phyloP scores from a whole-genome alignment of 2,329 filamentous ascomycete species.

The Xylariaceae sp. region DNA sequence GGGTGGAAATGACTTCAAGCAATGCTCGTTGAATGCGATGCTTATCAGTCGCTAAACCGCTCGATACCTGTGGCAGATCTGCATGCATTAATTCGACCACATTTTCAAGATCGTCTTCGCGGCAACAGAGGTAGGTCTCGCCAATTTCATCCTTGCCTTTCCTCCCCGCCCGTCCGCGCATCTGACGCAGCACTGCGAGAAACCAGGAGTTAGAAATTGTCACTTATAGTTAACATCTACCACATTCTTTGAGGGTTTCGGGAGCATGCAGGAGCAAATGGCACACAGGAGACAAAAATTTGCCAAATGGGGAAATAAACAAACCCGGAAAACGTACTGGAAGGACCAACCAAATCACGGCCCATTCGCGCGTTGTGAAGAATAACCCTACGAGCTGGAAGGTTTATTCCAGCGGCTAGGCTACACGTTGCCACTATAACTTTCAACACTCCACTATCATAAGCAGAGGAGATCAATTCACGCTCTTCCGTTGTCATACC shows the following conservation, averaged over 20 bases:
- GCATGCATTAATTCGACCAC: slow-evolving; percentile 75
- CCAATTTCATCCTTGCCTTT: slow-evolving; percentile 80
- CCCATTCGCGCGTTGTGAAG: slow-evolving; percentile 79
- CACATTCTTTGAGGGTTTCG: too few relatives aligned
- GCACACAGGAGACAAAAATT: too few relatives aligned
- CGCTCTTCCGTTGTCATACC: slow-evolving; percentile 77
- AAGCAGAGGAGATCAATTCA: slow-evolving; percentile 72
- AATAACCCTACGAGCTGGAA: slow-evolving; percentile 74
- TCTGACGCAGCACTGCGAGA: slow-evolving; percentile 69
- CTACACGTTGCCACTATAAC: slow-evolving; percentile 80
- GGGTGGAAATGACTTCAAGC: slow-evolving; percentile 72
- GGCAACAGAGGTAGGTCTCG: slow-evolving; percentile 79
- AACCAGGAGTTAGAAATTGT: too few relatives aligned
- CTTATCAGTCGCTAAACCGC: slow-evolving; percentile 71
- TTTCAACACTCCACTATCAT: slow-evolving; percentile 70
- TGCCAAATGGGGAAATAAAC: too few relatives aligned
- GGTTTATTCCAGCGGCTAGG: slow-evolving; percentile 81
- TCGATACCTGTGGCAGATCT: slow-evolving; percentile 72
- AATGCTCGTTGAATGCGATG: slow-evolving; percentile 73
- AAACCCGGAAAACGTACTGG: too few relatives aligned
- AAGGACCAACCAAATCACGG: slow-evolving; percentile 75
- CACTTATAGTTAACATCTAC: too few relatives aligned
- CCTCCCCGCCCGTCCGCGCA: slow-evolving; percentile 77
- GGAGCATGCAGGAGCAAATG: too few relatives aligned
- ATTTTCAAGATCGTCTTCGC: slow-evolving; percentile 69